Conservation (phyloP, 345 rosid species). For the Passiflora organensis region DNA sequence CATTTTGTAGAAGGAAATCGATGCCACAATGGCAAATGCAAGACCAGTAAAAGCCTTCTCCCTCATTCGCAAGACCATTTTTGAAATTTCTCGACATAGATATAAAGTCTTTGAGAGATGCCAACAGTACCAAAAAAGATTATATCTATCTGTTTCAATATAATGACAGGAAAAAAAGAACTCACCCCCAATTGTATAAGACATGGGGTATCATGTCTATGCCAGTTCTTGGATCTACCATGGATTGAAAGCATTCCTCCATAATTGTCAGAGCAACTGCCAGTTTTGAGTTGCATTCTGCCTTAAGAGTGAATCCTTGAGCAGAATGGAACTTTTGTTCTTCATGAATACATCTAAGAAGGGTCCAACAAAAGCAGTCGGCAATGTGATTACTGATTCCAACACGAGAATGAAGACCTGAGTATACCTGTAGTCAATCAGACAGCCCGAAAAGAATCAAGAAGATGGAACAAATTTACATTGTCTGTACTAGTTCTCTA, state of each 20-base stretch:
- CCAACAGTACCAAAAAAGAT: not conserved
- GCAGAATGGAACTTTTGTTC: conserved; percentile 75
- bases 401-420: conserved; percentile 67
- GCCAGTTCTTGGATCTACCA: conserved; percentile 95
- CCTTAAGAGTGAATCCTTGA: conserved; percentile 66
- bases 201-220: conserved; percentile 88
- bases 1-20: too few relatives aligned
- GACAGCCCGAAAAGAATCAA: conserved; percentile 7
- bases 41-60: conserved; percentile 3
- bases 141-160: not conserved
- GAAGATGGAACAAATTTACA: too few relatives aligned
- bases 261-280: conserved; percentile 84
- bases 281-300: conserved; percentile 89
- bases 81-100: too few relatives aligned
- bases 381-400: conserved; percentile 50
- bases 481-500: too few relatives aligned
- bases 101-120: not conserved
- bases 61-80: too few relatives aligned
- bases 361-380: conserved; percentile 71
- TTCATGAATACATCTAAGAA: conserved; percentile 77
- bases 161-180: conserved; percentile 1
- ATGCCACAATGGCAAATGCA: too few relatives aligned
- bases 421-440: conserved; percentile 44
- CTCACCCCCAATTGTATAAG: conserved; percentile 86
- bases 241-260: conserved; percentile 94